Percentiles rank a stretch among this genome's conserved stretches.
Evolutionary conservation across 2,329 filamentous ascomycete species (phyloP).

Genomic region (Neonectria neomacrospora): DNA sequence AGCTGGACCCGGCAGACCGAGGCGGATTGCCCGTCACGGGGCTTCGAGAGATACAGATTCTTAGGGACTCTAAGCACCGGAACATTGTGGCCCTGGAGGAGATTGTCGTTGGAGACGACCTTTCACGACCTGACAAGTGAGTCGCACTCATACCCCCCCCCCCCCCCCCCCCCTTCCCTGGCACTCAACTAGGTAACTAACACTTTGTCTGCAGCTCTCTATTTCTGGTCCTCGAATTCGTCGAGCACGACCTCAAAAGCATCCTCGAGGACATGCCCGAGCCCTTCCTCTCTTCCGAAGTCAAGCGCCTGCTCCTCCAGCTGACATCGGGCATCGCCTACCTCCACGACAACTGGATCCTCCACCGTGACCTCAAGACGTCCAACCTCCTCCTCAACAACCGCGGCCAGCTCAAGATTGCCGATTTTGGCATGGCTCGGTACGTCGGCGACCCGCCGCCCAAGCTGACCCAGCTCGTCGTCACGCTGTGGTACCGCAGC

Average conservation of each 20-base stretch:
- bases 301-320: slow-evolving; percentile 89
- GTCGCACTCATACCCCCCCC: slow-evolving; percentile 30
- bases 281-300: slow-evolving; percentile 90
- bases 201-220: slow-evolving; percentile 65
- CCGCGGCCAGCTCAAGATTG: slow-evolving; percentile 92
- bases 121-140: slow-evolving; percentile 64
- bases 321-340: slow-evolving; percentile 83
- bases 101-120: slow-evolving; percentile 80
- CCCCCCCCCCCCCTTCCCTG: slow-evolving; percentile 29
- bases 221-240: slow-evolving; percentile 95
- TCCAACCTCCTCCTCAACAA: slow-evolving; percentile 96
- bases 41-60: slow-evolving; percentile 90
- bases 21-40: slow-evolving; percentile 90
- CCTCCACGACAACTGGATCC: slow-evolving; percentile 89
- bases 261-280: slow-evolving; percentile 94
- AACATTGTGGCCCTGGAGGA: slow-evolving; percentile 88
- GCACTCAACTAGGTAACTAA: slow-evolving; percentile 27
- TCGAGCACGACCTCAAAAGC: slow-evolving; percentile 96
- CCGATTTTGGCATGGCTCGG: slow-evolving; percentile 97
- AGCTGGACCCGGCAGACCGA: slow-evolving; percentile 82
- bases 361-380: slow-evolving; percentile 93
- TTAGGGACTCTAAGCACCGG: slow-evolving; percentile 80
- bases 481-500: slow-evolving; percentile 95
- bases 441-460: slow-evolving; percentile 83
- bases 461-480: slow-evolving; percentile 89